Conservation (phyloP, 2,329 filamentous ascomycete species). For the Trichoderma oligosporum region DNA sequence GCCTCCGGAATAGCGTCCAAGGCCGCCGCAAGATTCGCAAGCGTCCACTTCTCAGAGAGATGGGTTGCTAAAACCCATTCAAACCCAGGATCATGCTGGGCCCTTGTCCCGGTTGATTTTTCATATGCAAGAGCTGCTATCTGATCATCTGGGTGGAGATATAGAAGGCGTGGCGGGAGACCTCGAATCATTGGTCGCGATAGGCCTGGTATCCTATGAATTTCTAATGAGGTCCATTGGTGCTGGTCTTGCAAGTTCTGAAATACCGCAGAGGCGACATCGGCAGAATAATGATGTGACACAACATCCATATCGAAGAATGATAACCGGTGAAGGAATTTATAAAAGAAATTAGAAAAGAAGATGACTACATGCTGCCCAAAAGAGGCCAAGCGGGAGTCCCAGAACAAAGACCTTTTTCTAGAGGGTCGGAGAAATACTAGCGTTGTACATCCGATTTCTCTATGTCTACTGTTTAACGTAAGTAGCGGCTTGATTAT, state of each 20-base stretch:
- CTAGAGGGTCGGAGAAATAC: constrained; percentile 10
- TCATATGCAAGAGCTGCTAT: constrained; percentile 65
- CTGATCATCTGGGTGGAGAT: constrained; percentile 80
- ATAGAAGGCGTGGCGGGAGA: constrained; percentile 67
- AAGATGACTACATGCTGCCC: background rate
- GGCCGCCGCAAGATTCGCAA: constrained; percentile 61
- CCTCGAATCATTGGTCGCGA: constrained; percentile 66
- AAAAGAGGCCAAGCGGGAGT: constrained; percentile 8
- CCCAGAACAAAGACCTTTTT: background rate
- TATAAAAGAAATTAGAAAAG: constrained; percentile 10
- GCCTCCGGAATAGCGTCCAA: constrained; percentile 60
- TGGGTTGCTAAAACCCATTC: constrained; percentile 79
- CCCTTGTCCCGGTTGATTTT: constrained; percentile 43
- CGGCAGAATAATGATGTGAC: constrained; percentile 6
- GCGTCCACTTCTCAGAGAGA: constrained; percentile 67
- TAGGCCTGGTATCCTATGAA: constrained; percentile 40
- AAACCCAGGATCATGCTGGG: constrained; percentile 51
- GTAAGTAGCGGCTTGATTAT: constrained; percentile 14
- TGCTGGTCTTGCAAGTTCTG: constrained; percentile 74
- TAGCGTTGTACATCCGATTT: constrained; percentile 5
- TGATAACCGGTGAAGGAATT: background rate
- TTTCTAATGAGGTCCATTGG: constrained; percentile 62
- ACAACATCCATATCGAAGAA: constrained; percentile 12
- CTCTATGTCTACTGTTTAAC: constrained; percentile 14
- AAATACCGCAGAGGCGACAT: constrained; percentile 48